Conservation (phyloP, 768 basidiomycete species). For the Mycena capillaripes region DNA sequence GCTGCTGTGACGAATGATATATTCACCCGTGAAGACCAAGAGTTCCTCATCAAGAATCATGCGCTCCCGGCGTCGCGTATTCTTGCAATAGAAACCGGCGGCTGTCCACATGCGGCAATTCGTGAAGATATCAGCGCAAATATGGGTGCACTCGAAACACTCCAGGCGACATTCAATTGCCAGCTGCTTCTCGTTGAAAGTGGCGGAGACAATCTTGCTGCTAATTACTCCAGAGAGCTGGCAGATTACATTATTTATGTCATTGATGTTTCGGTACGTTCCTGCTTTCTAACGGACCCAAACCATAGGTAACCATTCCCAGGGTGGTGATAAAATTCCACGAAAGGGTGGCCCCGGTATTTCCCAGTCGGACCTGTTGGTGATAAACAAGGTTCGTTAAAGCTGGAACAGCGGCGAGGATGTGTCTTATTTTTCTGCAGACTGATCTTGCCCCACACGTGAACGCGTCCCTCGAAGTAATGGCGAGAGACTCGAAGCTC, state of each 20-base stretch:
- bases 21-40: conserved; percentile 97
- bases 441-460: conserved; percentile 95
- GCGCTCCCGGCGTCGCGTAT: conserved; percentile 90
- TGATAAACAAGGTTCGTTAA: conserved; percentile 89
- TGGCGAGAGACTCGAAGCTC: conserved; percentile 91
- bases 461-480: conserved; percentile 92
- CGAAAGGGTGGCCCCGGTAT: conserved; percentile 98
- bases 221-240: conserved; percentile 96
- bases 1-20: conserved; percentile 99
- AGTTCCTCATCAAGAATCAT: conserved; percentile 94
- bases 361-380: conserved; percentile 93
- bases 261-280: conserved; percentile 84
- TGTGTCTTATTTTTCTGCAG: conserved; percentile 55
- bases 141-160: conserved; percentile 93
- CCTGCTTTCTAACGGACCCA: conserved; percentile 7
- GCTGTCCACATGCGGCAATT: conserved; percentile 98
- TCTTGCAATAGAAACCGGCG: conserved; percentile 96
- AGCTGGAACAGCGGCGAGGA: not conserved
- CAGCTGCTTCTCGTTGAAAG: conserved; percentile 96
- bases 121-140: conserved; percentile 98
- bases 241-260: conserved; percentile 98
- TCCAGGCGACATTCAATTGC: conserved; percentile 92
- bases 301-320: conserved; percentile 15
- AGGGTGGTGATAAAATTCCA: conserved; percentile 99
- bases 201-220: conserved; percentile 97